Conservation (phyloP, 495 filamentous ascomycete species). For the Trichoderma erinaceum region DNA sequence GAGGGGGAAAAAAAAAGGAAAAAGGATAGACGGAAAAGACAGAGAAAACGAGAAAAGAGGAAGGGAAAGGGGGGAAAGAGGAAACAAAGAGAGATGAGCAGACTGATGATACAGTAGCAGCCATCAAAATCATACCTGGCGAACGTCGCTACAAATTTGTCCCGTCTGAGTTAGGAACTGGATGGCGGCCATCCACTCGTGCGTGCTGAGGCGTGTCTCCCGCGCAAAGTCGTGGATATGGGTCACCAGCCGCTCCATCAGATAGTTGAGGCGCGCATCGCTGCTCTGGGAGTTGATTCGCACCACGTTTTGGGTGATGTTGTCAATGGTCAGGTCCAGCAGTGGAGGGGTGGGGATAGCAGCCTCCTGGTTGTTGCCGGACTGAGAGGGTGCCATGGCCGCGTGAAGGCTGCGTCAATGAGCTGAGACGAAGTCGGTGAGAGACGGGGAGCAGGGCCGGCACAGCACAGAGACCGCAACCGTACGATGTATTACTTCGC, state of each 20-base stretch:
- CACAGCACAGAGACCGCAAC: too few species aligned
- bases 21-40: neutral
- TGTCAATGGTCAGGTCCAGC: constrained; percentile 72
- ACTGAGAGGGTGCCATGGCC: neutral
- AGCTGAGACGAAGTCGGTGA: too few species aligned
- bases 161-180: constrained; percentile 67
- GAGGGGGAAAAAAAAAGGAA: neutral
- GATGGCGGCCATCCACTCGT: constrained; percentile 73
- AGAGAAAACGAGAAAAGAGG: neutral
- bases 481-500: too few species aligned
- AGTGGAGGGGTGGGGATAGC: constrained; percentile 24
- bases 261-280: constrained; percentile 61
- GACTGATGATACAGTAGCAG: neutral
- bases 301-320: constrained; percentile 74
- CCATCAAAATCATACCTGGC: constrained; percentile 46
- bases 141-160: constrained; percentile 63
- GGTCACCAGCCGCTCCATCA: constrained; percentile 66
- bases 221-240: constrained; percentile 81
- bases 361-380: too few species aligned
- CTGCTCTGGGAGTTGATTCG: constrained; percentile 65
- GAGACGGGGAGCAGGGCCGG: too few species aligned
- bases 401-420: neutral
- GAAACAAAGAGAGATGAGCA: neutral
- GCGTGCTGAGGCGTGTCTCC: constrained; percentile 69
- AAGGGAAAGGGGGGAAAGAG: neutral